Percentiles rank a stretch among this genome's conserved stretches.
Evolutionary conservation across 2,329 filamentous ascomycete genomes (phyloP).

Genomic region (Claviceps spartinae): DNA sequence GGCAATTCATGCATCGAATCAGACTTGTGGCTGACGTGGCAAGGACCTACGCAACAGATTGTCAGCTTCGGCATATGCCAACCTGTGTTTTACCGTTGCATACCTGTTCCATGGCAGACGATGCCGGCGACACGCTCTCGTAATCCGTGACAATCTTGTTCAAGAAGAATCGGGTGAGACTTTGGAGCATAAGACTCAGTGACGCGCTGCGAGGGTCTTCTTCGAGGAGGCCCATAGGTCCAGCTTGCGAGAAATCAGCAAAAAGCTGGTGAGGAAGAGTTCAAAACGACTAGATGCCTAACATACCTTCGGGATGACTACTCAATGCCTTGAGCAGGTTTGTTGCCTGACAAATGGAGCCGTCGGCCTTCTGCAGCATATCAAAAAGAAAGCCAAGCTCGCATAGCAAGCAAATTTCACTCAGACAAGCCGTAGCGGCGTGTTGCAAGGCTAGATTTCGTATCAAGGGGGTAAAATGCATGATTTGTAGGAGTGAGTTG

Average conservation of each 20-base stretch:
- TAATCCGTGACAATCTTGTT: constrained; percentile 70
- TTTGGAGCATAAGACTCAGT: constrained; percentile 72
- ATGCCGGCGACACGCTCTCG: constrained; percentile 48
- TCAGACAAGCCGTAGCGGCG: constrained; percentile 70
- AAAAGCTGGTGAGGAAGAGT: background rate
- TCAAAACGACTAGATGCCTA: background rate
- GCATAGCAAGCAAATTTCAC: constrained; percentile 76
- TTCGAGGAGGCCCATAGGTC: constrained; percentile 68
- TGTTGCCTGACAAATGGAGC: constrained; percentile 88
- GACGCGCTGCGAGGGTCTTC: constrained; percentile 63
- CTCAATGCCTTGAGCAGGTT: constrained; percentile 87
- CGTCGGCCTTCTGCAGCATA: constrained; percentile 93
- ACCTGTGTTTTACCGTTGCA: background rate
- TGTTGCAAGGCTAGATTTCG: constrained; percentile 83
- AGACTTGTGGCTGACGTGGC: constrained; percentile 57
- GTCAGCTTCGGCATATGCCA: background rate
- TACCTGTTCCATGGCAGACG: constrained; percentile 57
- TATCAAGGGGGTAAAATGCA: constrained; percentile 79
- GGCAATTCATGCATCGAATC: constrained; percentile 77
- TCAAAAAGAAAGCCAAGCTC: constrained; percentile 93
- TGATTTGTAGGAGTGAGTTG: constrained; percentile 79
- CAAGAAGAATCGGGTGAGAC: constrained; percentile 72
- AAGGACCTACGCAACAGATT: constrained; percentile 28
- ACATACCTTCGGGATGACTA: constrained; percentile 58
- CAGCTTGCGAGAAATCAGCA: constrained; percentile 31